Evolutionary conservation across 2,329 filamentous ascomycete genomes (phyloP), one percentile per base, ranked within the genome.

Genomic region (Colletotrichum nymphaeae): DNA sequence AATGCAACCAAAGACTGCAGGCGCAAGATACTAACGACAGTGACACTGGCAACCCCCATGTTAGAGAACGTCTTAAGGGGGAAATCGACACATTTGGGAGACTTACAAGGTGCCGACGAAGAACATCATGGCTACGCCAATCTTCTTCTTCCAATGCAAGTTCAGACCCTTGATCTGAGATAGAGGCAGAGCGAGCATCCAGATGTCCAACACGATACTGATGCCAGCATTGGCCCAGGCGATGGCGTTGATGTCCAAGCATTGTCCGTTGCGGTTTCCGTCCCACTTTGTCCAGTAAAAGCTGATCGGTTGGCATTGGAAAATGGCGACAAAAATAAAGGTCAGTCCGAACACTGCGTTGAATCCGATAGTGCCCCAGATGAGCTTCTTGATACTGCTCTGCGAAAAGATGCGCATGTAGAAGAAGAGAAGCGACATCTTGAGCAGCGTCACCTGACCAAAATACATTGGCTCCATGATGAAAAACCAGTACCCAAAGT

Each of bases 261-360:
- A 92, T 1, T 73, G 79, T 0, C 89, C 89, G 0, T 78, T 5
- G 49, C 85, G 82, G 65, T 84, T 79, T 1, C 83, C 83, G 58
- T 88, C 85, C 88, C 89, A 91, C 19, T 80, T 80, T 0, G 79
- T 81, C 90, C 90, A 92, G 77, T 86, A 88, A 70, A 84, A 86
- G 16, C 78, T 79, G 24, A 91, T 80, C 0, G 89, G 89, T 2
- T 76, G 78, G 77, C 89, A 91, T 73, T 89, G 86, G 49, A 90
- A 87, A 14, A 88, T 76, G 16, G 81, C 84, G 12, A 83, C 78
- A 3, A 88, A 73, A 22, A 85, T 67, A 49, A 87, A 89, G 3
- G 79, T 75, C 19, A 85, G 3, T 2, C 86, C 85, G 65, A 83
- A 86, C 1, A 84, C 9, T 5, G 78, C 52, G 57, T 83, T 83